These are phyloP conservation scores for Imleria badia DNA, from an alignment of 768 basidiomycete species.

Conservation along the genomic window DNA sequence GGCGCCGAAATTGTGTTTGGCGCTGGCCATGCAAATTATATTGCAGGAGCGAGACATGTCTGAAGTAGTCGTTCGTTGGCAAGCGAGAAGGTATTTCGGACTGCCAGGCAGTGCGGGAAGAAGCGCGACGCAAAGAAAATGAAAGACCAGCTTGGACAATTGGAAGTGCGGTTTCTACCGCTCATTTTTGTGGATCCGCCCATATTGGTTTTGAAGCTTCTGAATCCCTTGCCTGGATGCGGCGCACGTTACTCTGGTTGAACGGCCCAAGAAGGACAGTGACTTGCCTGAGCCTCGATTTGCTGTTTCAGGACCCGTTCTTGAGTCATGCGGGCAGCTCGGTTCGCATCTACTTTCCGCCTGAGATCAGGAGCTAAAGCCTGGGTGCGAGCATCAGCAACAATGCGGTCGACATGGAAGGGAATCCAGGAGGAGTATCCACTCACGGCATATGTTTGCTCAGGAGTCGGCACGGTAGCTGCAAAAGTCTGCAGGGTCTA, in stretches of 20 bases:
- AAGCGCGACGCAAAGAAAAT: not conserved
- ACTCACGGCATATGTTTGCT: slow-evolving; percentile 37
- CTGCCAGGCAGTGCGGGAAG: not conserved
- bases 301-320: slow-evolving; percentile 56
- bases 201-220: slow-evolving; percentile 35
- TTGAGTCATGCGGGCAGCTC: slow-evolving; percentile 49
- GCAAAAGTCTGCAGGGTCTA: slow-evolving; percentile 1
- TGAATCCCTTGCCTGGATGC: slow-evolving; percentile 22
- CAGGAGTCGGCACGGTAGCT: slow-evolving; percentile 38
- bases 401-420: not conserved
- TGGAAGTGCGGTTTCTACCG: not conserved
- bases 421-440: not conserved
- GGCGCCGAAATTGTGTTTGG: no score
- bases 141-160: not conserved
- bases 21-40: not conserved
- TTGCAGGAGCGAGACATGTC: not conserved
- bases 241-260: slow-evolving; percentile 2
- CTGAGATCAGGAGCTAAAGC: slow-evolving; percentile 64
- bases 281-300: slow-evolving; percentile 51
- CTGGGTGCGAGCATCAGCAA: slow-evolving; percentile 31
- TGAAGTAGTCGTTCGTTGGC: not conserved
- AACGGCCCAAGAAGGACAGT: slow-evolving; percentile 2
- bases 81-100: slow-evolving; percentile 1
- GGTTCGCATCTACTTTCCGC: slow-evolving; percentile 60
- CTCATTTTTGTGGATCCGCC: slow-evolving; percentile 28